Conservation (phyloP, 768 basidiomycete genomes). For the Podaxis sp. region DNA sequence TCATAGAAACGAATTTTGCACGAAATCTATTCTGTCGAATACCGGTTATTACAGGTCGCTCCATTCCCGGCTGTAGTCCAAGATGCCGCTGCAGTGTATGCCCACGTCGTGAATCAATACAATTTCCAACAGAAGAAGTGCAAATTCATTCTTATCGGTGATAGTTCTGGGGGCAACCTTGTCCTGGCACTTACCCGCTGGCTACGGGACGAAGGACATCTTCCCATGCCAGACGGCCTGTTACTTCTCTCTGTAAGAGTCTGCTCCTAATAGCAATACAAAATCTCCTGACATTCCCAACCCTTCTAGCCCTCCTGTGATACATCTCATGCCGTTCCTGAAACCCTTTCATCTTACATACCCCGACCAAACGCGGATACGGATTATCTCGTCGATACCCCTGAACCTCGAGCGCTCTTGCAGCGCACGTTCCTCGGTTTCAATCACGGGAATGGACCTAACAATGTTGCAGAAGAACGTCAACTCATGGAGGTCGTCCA, state of each 20-base stretch:
- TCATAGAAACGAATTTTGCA: constrained; percentile 30
- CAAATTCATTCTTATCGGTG: constrained; percentile 52
- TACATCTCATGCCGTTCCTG: constrained; percentile 47
- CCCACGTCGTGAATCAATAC: constrained; percentile 41
- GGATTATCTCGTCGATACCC: constrained; percentile 55
- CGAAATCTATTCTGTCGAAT: constrained; percentile 48
- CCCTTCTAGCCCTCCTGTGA: constrained; percentile 26
- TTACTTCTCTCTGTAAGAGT: constrained; percentile 42
- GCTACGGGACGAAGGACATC: constrained; percentile 49
- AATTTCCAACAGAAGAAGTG: constrained; percentile 19
- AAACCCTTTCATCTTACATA: constrained; percentile 46
- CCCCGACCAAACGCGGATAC: constrained; percentile 48
- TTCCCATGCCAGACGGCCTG: constrained; percentile 46
- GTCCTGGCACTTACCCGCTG: constrained; percentile 51
- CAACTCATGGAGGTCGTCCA: constrained; percentile 36
- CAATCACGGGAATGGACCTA: constrained; percentile 19
- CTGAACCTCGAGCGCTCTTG: constrained; percentile 50
- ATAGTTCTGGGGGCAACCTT: constrained; percentile 55
- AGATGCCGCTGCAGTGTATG: constrained; percentile 52
- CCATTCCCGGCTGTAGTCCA: constrained; percentile 55
- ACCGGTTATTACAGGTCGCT: constrained; percentile 51
- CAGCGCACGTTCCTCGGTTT: constrained; percentile 55
- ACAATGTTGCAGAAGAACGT: constrained; percentile 29
- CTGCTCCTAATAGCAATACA: not conserved
- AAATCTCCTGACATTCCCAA: not conserved